Percentiles rank a stretch among this genome's conserved stretches.
Conservation (phyloP, 2,329 filamentous ascomycete genomes). For the Alternaria brassicae region DNA sequence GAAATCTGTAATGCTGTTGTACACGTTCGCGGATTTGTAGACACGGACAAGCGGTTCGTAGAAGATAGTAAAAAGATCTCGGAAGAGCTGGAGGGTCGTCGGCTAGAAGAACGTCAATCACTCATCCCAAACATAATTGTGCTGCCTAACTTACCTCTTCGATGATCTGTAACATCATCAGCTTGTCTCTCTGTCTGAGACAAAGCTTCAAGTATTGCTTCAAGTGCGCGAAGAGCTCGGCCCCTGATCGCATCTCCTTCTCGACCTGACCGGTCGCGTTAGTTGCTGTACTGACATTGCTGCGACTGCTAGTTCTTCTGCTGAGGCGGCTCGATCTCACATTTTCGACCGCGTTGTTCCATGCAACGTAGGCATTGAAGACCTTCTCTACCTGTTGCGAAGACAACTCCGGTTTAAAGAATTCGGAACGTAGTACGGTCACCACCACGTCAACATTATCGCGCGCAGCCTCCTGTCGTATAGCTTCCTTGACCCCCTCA, state of each 20-base stretch:
- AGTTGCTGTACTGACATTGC: slow-evolving; percentile 36
- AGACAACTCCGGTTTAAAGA: slow-evolving; percentile 73
- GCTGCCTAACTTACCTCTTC: slow-evolving; percentile 67
- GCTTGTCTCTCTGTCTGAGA: slow-evolving; percentile 90
- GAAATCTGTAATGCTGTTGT: slow-evolving; percentile 97
- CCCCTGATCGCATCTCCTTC: slow-evolving; percentile 85
- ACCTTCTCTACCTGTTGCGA: slow-evolving; percentile 80
- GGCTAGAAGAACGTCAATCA: slow-evolving; percentile 57
- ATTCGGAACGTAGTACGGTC: slow-evolving; percentile 79
- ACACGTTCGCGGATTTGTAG: slow-evolving; percentile 98
- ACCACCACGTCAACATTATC: slow-evolving; percentile 88
- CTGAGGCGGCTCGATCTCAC: slow-evolving; percentile 47
- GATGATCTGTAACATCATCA: slow-evolving; percentile 94
- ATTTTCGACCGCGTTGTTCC: slow-evolving; percentile 93
- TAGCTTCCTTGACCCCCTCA: slow-evolving; percentile 74
- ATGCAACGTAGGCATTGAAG: slow-evolving; percentile 95
- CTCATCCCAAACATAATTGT: not conserved
- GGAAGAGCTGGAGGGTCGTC: slow-evolving; percentile 94
- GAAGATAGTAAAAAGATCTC: slow-evolving; percentile 97
- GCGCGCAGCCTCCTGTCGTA: slow-evolving; percentile 74
- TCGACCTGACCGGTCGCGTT: slow-evolving; percentile 63
- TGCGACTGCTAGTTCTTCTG: slow-evolving; percentile 45
- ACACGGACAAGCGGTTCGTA: slow-evolving; percentile 97
- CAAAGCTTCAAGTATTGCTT: slow-evolving; percentile 95
- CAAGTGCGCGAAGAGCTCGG: slow-evolving; percentile 89